Evolutionary conservation across 345 rosid genomes (phyloP), one percentile per base, ranked within the genome.

Genomic region (Euphorbia pulcherrima): DNA sequence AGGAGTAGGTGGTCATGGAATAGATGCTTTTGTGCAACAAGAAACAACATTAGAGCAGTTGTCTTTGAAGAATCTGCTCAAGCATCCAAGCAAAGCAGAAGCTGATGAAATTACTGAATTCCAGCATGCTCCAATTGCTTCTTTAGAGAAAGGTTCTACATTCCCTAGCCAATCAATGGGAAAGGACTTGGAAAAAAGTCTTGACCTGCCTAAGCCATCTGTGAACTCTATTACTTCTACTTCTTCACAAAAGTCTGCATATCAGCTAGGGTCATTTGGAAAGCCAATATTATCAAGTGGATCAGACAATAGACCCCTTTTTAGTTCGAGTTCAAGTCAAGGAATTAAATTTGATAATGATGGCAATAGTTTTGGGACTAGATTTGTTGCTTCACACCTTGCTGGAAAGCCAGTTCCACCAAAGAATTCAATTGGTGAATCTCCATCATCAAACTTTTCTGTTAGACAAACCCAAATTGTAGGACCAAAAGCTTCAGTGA

Each of bases 261-360:
- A 86, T 79, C 86, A 83, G 65, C 68, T 83, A 65, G 75, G 72
- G 78, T 75, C 85, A 68, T 69, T 75, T 79, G 85, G 70, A 40
- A 79, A 83, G 62, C 51, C 64, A 33, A 37, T 61, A 53, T 75
- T 74, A 64, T 58, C 76, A 33, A 74, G 79, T 47, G 75, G 67
- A 66, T 72, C 82, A 68, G 78, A 56, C 20, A 72, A 74, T 23
- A 69, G 67, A 72, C 67, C 78, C 57, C 30, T 77, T 77, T 67
- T 70, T 54, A 30, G 76, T 44, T 71, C 83, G 62, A 77, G 75
- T 75, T 46, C 64, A 48, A 44, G 39, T 65, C 83, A 79, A 68
- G 74, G 74, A 50, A 76, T 72, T 48, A 83, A 62, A 62, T 58
- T 72, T 71, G 84, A 72, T 65, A 74, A 68, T 58, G 26, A 66